Conservation (phyloP, 1,284 basidiomycete species). For the Heterobasidion occidentale region DNA sequence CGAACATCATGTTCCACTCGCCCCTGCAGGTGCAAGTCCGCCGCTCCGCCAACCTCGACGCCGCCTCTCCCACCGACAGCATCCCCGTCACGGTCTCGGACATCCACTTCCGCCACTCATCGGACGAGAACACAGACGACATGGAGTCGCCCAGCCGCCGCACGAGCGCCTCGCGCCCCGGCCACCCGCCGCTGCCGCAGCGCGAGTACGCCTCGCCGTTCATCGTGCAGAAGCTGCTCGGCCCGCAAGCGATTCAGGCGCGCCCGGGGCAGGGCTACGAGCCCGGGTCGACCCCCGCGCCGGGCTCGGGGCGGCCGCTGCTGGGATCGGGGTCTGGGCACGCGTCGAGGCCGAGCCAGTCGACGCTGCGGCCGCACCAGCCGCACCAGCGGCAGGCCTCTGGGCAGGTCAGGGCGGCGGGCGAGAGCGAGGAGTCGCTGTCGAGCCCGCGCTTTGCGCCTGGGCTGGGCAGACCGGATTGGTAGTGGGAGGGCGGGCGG, state of each 20-base stretch:
- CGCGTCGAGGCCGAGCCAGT: not conserved
- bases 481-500: not conserved
- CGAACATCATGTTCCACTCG: conserved; percentile 13
- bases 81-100: conserved; percentile 63
- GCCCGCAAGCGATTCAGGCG: conserved; percentile 9
- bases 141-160: conserved; percentile 26
- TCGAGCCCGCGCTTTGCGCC: conserved; percentile 1
- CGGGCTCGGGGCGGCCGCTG: not conserved
- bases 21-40: not conserved
- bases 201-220: conserved; percentile 18
- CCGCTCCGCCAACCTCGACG: conserved; percentile 6
- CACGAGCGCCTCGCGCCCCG: conserved; percentile 31
- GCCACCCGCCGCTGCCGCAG: conserved; percentile 44
- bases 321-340: too few relatives aligned
- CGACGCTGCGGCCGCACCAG: not conserved
- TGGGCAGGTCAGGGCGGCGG: not conserved
- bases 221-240: conserved; percentile 34
- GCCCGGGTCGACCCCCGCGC: not conserved
- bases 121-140: conserved; percentile 28
- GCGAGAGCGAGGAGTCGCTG: not conserved
- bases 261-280: not conserved
- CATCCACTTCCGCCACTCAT: conserved; percentile 51
- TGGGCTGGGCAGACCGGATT: not conserved
- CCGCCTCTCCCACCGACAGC: conserved; percentile 54
- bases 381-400: not conserved